Evolutionary conservation across 306 rosid species (phyloP), one percentile per base, ranked within the genome.

Genomic region (Lithocarpus polystachyus): DNA sequence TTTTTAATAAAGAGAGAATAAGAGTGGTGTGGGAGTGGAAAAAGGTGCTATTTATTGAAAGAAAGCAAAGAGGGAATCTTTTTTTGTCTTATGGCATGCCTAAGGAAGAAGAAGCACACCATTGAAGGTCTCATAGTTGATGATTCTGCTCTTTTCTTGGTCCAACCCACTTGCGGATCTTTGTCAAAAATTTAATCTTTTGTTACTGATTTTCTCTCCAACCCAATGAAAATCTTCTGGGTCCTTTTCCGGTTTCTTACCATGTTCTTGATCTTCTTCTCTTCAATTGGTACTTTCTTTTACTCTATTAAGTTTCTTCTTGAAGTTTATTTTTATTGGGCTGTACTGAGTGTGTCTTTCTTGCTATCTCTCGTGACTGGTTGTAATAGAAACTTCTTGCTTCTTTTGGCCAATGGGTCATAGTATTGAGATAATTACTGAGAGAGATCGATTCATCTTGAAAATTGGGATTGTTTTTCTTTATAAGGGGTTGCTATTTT

Each of bases 81-180:
- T 48, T 12, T 48, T 83, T 86, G 71, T 84, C 89, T 85, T 86
- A 90, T 94, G 97, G 97, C 90, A 92, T 81, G 94, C 84, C 87
- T 64, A 75, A 68, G 76, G 89, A 84, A 40, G 86, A 84, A 82
- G 87, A 81, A 86, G 53, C 80, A 84, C 79, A 64, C 53, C 55
- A 43, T 83, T 67, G 74, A 60, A 77, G 61, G 24, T 48, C 45
- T 74, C 73, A 62, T 72, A 29, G 29, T 75, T 88, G 61, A 31
- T 72, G 14, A 29, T 80, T 84, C 78, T 83, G 74, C 82, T 78
- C 68, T 79, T 81, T 62, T 56, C 77, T 87, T 88, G 83, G 83
- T 81, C 73, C 80, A 28, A 68, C 73, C 79, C 87, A 70, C 56
- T 56, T 82, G 18, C 74, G 13, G 79, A 72, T 33, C 82, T 67